Base-by-base conservation (phyloP, 306 rosid genomes). In the Albizia julibrissin region DNA sequence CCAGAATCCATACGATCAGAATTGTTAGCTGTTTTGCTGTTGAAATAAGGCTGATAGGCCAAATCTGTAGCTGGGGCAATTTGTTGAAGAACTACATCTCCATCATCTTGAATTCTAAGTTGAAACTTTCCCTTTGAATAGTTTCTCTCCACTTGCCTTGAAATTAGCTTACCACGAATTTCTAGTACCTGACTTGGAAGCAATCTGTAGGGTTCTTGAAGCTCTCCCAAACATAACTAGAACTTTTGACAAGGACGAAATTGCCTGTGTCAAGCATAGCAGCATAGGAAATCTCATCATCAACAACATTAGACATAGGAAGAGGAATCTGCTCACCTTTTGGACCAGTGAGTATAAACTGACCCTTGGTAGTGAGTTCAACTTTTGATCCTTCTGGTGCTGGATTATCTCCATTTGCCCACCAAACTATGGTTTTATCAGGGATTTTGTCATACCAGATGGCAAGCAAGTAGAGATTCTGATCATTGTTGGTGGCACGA, bases 391-490 rank as follows among this genome's bases (percentile, higher is more conserved):
- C 74, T 69, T 69, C 31, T 40, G 31, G 31, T 14, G 79, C 79
- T 62, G 71, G 79, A 7, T 69, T 42, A 69, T 76, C 40, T 65
- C 46, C 71, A 39, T 80, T 88, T 69, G 85, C 84, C 64, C 68
- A 74, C 86, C 87, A 83, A 81, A 83, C 82, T 68, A 81, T 10
- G 54, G 72, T 77, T 42, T 33, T 13, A 3, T 83, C 76, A 21
- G 80, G 40, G 44, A 59, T 52, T 49, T 74, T 80, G 46, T 70
- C 22, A 15, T 72, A 77, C 83, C 85, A 73, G 18, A 77, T 74
- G 37, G 79, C 78, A 58, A 87, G 85, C 59, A 83, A 54, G 40
- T 44, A 68, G 49, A 68, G 19, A 69, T 39, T 69, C 39, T 69
- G 50, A 21, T 69, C 50, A 69, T 39, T 39, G 74, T 39, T 69